A percentile compares a stretch with the other conserved stretches of the same genome.
These are phyloP conservation scores for Cytospora schulzeri DNA, from an alignment of 2,329 filamentous ascomycete genomes.

Conservation along the genomic window DNA sequence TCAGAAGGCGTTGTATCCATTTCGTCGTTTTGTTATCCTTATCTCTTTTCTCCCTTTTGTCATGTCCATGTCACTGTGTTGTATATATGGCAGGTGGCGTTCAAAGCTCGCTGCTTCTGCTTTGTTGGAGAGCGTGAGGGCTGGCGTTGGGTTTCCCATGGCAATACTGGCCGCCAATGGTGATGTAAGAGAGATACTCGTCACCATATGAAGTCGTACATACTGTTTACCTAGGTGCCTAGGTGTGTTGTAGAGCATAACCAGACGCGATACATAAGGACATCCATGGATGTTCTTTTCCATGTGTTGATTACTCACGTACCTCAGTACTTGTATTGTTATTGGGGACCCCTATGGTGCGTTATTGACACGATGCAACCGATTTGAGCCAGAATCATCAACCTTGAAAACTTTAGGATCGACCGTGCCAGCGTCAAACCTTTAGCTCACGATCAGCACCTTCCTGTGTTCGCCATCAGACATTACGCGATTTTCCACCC, in stretches of 20 bases:
- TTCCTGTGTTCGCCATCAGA: too few relatives aligned
- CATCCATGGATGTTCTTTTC: background rate
- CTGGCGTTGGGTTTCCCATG: background rate
- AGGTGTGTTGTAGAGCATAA: background rate
- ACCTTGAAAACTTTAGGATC: too few relatives aligned
- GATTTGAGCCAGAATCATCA: too few relatives aligned
- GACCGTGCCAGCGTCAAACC: too few relatives aligned
- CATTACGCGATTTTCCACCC: too few relatives aligned
- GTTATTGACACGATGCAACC: too few relatives aligned
- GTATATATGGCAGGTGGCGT: slow-evolving; percentile 10
- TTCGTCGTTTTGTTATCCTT: slow-evolving; percentile 1
- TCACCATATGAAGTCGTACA: background rate
- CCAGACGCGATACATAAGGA: background rate
- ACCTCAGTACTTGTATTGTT: too few relatives aligned
- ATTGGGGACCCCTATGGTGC: too few relatives aligned
- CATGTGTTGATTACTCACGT: too few relatives aligned
- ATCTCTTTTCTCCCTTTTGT: background rate
- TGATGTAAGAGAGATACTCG: background rate
- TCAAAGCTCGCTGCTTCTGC: background rate
- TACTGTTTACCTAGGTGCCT: too few relatives aligned
- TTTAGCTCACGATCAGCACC: too few relatives aligned
- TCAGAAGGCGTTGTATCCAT: background rate
- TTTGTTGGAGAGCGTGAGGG: background rate
- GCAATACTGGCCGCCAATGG: background rate
- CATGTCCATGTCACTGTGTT: background rate